Evolutionary conservation across 2,329 filamentous ascomycete species (phyloP), one percentile per base, ranked within the genome.

Genomic region (Drechslerella coelobrocha): DNA sequence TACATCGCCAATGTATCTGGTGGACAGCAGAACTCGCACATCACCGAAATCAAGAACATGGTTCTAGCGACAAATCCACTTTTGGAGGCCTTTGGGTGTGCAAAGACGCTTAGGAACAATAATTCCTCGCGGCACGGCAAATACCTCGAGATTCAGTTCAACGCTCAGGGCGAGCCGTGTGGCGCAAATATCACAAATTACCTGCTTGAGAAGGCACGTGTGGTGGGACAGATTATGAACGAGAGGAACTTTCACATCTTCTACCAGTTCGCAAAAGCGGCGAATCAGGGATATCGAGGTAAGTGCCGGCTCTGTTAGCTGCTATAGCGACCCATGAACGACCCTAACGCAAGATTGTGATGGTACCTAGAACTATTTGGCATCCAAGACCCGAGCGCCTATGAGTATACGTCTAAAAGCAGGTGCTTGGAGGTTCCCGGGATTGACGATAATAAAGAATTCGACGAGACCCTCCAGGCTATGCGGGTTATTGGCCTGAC

Each of bases 91-190:
- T 99, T 99, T 78, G 94, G 94, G 79, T 99, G 99, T 82, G 94
- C 94, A 61, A 99, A 99, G 82, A 99, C 94, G 14, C 97, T 94
- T 8, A 86, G 94, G 79, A 99, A 99, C 81, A 94, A 99, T 82
- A 99, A 99, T 81, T 99, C 94, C 48, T 99, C 94, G 43, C 87
- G 94, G 77, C 99, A 99, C 80, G 94, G 94, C 79, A 99, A 99
- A 84, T 99, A 99, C 80, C 97, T 99, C 76, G 94, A 99, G 82
- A 99, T 99, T 78, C 93, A 97, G 91, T 99, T 99, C 80, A 92
- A 97, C 81, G 86, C 91, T 73, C 86, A 89, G 77, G 96, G 91
- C 73, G 94, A 96, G 78, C 99, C 99, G 76, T 97, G 97, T 77
- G 94, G 94, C 75, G 94, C 94, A 63, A 95, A 95, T 82, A 99